Evolutionary conservation across 228 moss, liverwort and hornwort genomes (phyloP).

Genomic region (Sphagnum magellanicum): DNA sequence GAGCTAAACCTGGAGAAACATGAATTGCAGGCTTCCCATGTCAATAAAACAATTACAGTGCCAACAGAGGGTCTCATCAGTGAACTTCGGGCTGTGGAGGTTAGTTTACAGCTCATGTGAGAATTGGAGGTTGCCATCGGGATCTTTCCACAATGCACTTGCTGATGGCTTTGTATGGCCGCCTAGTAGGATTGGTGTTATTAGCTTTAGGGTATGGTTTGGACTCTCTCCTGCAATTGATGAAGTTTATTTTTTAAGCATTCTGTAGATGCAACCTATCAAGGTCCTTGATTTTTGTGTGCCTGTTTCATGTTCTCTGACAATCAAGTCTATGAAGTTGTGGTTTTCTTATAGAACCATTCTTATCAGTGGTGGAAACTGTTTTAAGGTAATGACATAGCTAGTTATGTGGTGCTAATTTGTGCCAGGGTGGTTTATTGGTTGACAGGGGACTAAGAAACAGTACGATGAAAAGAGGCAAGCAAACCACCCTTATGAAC

Average conservation of each 20-base stretch:
- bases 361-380: no score
- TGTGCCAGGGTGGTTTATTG: background rate
- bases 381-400: no score
- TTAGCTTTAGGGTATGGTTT: no score
- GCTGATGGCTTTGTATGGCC: no score
- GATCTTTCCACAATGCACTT: background rate
- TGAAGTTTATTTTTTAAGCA: no score
- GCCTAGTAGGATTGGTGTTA: no score
- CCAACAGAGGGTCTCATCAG: constrained; percentile 63
- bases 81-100: constrained; percentile 61
- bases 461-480: constrained; percentile 79
- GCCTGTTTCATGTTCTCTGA: no score
- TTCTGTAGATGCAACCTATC: no score
- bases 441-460: constrained; percentile 54
- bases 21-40: constrained; percentile 58
- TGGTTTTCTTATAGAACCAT: no score
- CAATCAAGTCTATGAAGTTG: no score
- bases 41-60: constrained; percentile 56
- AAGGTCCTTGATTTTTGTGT: no score
- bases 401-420: background rate
- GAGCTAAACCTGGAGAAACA: background rate
- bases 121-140: background rate
- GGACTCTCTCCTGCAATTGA: no score
- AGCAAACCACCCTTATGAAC: background rate
- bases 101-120: constrained; percentile 10